Conservation (phyloP, 225 moss, liverwort and hornwort species). For the Marchantia polymorpha region DNA sequence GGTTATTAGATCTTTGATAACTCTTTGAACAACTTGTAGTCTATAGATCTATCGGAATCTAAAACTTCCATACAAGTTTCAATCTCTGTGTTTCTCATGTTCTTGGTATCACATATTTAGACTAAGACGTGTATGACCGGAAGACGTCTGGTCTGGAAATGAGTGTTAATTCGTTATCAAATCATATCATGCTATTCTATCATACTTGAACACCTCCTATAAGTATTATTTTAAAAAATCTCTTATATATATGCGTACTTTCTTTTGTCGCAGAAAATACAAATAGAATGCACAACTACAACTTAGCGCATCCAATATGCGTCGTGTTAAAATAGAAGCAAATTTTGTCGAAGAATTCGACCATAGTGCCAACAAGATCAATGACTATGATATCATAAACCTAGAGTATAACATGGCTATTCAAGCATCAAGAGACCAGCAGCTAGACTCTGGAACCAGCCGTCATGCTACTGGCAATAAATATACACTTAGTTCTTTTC, state of each 20-base stretch:
- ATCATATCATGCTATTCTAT: neutral
- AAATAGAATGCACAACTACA: too few species aligned
- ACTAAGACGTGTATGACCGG: conserved; percentile 5
- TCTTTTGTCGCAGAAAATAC: neutral
- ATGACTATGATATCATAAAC: too few species aligned
- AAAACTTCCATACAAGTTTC: conserved; percentile 5
- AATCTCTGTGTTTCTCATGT: conserved; percentile 2
- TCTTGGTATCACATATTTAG: neutral
- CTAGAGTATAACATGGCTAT: too few species aligned
- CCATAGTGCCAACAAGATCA: too few species aligned
- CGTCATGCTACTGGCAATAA: too few species aligned
- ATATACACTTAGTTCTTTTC: too few species aligned
- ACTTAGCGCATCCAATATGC: too few species aligned
- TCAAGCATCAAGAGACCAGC: too few species aligned
- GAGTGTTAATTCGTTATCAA: neutral
- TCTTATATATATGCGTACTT: neutral
- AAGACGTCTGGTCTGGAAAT: neutral
- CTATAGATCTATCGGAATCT: neutral
- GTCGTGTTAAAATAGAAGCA: too few species aligned
- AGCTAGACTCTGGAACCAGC: too few species aligned
- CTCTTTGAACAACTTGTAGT: neutral
- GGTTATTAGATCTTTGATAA: too few species aligned
- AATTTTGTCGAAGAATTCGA: too few species aligned
- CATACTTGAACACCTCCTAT: conserved; percentile 18
- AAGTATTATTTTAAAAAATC: neutral